Evolutionary conservation across 306 rosid species (phyloP).

Genomic region (Cucumis hystrix): DNA sequence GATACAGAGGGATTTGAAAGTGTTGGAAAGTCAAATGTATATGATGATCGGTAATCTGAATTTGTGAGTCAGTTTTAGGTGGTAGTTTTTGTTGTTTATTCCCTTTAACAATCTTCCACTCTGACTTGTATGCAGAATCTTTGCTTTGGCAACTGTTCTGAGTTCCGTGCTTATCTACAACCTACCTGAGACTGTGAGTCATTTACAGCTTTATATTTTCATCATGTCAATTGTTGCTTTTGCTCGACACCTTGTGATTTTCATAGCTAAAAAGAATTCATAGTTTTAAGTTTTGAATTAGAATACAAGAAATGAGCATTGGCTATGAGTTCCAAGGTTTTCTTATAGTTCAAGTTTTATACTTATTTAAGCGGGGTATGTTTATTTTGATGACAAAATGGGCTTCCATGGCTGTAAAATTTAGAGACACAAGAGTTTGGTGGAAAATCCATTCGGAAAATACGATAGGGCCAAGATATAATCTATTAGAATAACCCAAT

Average conservation of each 20-base stretch:
- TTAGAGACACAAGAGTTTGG: not conserved
- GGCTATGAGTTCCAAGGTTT: not conserved
- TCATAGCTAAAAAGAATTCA: not conserved
- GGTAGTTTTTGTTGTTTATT: not conserved
- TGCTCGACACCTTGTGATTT: conserved; percentile 5
- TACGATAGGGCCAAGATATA: not conserved
- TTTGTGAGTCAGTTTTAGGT: conserved; percentile 10
- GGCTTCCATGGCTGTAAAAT: not conserved
- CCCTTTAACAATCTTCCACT: not conserved
- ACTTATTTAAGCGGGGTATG: not conserved
- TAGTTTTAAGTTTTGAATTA: not conserved
- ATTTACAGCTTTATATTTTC: not conserved
- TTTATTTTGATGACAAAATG: not conserved
- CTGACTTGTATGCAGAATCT: conserved; percentile 50
- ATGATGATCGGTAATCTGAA: conserved; percentile 81
- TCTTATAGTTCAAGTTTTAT: not conserved
- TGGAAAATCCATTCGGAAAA: not conserved
- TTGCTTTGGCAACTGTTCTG: conserved; percentile 88
- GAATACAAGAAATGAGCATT: not conserved
- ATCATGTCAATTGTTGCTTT: conserved; percentile 11
- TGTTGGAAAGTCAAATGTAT: conserved; percentile 88
- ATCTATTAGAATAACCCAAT: not conserved
- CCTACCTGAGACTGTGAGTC: conserved; percentile 85
- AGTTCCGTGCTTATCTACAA: conserved; percentile 93
- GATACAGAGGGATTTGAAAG: conserved; percentile 99